A percentile compares a stretch with the other conserved stretches of the same genome.
Conservation (phyloP, 2,329 filamentous ascomycete genomes). For the Neonectria hederae region DNA sequence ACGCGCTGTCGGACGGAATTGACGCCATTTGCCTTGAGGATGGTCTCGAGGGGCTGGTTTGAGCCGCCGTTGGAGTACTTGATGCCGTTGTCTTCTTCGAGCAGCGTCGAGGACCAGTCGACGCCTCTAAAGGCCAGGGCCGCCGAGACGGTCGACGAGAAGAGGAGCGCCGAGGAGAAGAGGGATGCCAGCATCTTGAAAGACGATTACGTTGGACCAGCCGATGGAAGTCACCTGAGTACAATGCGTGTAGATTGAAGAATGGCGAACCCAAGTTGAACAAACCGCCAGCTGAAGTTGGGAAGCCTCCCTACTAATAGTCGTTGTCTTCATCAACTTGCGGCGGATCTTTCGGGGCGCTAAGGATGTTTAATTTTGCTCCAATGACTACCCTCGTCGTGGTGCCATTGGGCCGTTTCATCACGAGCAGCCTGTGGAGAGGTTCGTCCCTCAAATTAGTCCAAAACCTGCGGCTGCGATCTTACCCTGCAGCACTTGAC, state of each 20-base stretch:
- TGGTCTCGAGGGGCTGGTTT: slow-evolving; percentile 67
- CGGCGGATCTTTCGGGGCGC: neutral
- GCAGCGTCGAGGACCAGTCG: slow-evolving; percentile 74
- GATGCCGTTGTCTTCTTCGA: slow-evolving; percentile 70
- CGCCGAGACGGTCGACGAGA: slow-evolving; percentile 44
- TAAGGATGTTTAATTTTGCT: slow-evolving; percentile 14
- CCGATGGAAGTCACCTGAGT: neutral
- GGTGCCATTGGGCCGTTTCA: neutral
- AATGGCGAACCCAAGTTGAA: neutral
- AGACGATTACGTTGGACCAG: neutral
- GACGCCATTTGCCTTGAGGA: slow-evolving; percentile 68
- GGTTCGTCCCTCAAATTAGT: neutral
- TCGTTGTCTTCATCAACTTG: neutral
- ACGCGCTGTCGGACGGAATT: slow-evolving; percentile 77
- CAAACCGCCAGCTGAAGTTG: neutral
- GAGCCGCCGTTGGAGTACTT: slow-evolving; percentile 68
- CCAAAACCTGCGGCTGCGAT: neutral
- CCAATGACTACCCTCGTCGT: slow-evolving; percentile 9
- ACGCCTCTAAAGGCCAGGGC: slow-evolving; percentile 71
- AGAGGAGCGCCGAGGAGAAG: slow-evolving; percentile 19
- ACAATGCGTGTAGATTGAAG: neutral
- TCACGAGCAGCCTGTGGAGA: neutral
- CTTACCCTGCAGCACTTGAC: neutral
- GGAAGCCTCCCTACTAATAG: neutral
- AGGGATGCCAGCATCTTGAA: slow-evolving; percentile 29